Evolutionary conservation across 331 rosid genomes (phyloP), one percentile per base, ranked within the genome.

Genomic region (Rosa hybrid): DNA sequence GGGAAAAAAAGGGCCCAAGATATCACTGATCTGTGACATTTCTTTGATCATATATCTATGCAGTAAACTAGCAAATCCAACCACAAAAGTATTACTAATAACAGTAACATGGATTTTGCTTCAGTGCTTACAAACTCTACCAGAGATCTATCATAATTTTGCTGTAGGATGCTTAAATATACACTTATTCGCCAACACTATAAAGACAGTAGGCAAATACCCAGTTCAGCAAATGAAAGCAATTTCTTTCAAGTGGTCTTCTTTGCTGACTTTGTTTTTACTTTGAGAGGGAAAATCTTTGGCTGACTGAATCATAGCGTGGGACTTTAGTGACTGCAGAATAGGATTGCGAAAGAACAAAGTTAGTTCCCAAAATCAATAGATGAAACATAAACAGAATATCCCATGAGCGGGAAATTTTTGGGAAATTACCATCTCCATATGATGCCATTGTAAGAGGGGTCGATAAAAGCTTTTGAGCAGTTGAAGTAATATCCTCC

Each of bases 391-490:
- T 51, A 34, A 54, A 64, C 18, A 8, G n/a, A 72, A 21, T 60
- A 60, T 87, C 45, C 50, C 4, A 4, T 21, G 20, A 60, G 60
- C 7, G 21, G 12, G 53, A 80, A 34, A 34, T 34, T 34, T 34
- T 34, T 34, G 39, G 39, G 39, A 34, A 18, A 69, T 64, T 91
- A 91, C 97, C 98, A 38, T 95, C 98, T 84, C 99, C 99, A 71
- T 90, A 88, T 72, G 98, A 90, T 49, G 98, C 96, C 97, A 94
- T 80, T 65, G 99, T 86, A 77, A 93, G 94, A 71, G 98, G 98
- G 71, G 98, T 90, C 72, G 98, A 88, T 64, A 93, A 79, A 80
- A 96, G 97, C 87, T 92, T 91, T 81, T 83, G 89, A 9, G 94
- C 92, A 82, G 84, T 80, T 72, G 97, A 87, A 78, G 90, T 62